phyloP scores from a whole-genome alignment of 768 basidiomycete genomes.

The Russula sp. region DNA sequence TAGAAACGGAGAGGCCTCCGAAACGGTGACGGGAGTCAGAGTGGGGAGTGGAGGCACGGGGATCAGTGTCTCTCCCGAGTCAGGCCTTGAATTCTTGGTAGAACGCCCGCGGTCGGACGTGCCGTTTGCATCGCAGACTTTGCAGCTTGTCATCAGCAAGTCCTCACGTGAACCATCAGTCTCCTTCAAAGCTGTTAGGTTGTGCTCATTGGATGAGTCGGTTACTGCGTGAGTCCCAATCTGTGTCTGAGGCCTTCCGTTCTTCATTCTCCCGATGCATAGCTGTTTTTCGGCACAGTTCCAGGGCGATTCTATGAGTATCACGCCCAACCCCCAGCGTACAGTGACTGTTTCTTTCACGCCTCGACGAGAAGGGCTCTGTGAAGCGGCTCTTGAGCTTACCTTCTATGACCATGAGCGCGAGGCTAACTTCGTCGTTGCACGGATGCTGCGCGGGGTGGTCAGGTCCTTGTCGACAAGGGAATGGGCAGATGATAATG shows the following conservation, averaged over 20 bases:
- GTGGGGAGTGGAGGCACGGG: slow-evolving; percentile 1
- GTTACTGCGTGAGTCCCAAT: background rate
- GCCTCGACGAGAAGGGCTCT: slow-evolving; percentile 11
- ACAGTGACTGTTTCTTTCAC: slow-evolving; percentile 4
- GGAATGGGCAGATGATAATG: too few species aligned
- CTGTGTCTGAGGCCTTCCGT: background rate
- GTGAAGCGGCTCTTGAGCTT: slow-evolving; percentile 13
- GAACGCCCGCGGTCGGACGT: background rate
- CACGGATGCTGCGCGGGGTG: slow-evolving; percentile 1
- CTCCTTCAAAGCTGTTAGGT: background rate
- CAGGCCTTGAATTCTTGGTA: slow-evolving; percentile 13
- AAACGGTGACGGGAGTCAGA: background rate
- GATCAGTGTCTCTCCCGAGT: slow-evolving; percentile 15
- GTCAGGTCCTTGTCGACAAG: background rate
- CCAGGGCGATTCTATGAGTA: background rate
- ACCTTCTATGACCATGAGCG: slow-evolving; percentile 6
- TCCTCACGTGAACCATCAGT: background rate
- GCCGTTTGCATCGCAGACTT: background rate
- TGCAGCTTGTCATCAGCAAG: slow-evolving; percentile 11
- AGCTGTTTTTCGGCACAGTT: slow-evolving; percentile 11
- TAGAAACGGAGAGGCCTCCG: background rate
- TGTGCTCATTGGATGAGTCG: background rate
- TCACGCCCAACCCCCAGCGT: background rate
- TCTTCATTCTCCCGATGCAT: background rate
- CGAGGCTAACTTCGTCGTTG: slow-evolving; percentile 3